A percentile compares a stretch with the other conserved stretches of the same genome.
These are phyloP conservation scores for Aspergillus nidulans DNA, from an alignment of 495 filamentous ascomycete genomes.

Conservation along the genomic window DNA sequence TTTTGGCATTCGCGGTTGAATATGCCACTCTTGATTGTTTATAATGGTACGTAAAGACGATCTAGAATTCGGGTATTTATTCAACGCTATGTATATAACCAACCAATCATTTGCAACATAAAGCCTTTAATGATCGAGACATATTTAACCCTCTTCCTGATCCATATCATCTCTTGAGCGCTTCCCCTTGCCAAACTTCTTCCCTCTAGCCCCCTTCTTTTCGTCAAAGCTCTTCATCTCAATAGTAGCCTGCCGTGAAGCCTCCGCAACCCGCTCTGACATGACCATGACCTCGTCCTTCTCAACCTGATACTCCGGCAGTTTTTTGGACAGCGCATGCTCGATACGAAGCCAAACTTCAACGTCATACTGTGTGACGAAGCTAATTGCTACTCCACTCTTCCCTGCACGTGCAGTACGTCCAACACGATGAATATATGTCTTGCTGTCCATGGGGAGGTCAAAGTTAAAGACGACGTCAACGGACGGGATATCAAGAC, in stretches of 20 bases:
- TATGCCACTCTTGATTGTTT: too few species aligned
- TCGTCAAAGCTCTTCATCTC: conserved; percentile 84
- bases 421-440: conserved; percentile 92
- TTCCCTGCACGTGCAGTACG: conserved; percentile 89
- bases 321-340: conserved; percentile 68
- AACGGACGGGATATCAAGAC: conserved; percentile 90
- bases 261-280: conserved; percentile 72
- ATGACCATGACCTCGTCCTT: conserved; percentile 90
- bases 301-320: conserved; percentile 59
- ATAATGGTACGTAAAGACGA: background rate
- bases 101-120: background rate
- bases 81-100: conserved; percentile 1
- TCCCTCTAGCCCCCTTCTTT: conserved; percentile 61
- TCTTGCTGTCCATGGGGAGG: conserved; percentile 74
- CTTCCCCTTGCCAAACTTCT: conserved; percentile 56
- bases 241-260: conserved; percentile 72
- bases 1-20: conserved; percentile 6
- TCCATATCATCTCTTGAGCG: conserved; percentile 76
- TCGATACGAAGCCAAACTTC: conserved; percentile 87
- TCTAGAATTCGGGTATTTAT: conserved; percentile 4
- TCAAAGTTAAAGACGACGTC: conserved; percentile 88
- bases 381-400: conserved; percentile 71
- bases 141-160: conserved; percentile 56
- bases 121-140: background rate
- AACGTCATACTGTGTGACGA: conserved; percentile 89